Evolutionary conservation across 495 filamentous ascomycete species (phyloP), one percentile per base, ranked within the genome.

Genomic region (Aspergillus sclerotiicarbonarius): DNA sequence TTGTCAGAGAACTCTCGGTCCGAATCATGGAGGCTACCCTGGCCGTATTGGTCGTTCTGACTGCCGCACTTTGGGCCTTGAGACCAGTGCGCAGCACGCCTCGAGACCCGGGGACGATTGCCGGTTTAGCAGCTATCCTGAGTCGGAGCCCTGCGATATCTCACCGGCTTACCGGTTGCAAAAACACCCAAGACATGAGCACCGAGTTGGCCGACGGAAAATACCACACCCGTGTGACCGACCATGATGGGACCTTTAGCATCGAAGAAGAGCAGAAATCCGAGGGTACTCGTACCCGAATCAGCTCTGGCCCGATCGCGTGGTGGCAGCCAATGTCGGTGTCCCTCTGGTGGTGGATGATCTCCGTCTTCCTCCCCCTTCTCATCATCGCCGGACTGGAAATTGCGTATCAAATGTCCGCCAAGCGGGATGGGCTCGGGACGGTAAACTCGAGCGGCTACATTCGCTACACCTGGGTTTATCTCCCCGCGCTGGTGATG

Each of bases 401-500:
- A 45, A 49, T 35, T 16, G 35, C 52, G 4, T 57, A 54, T 13
- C 61, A 60, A 16, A 46, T 57, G 6, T 63, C 61, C 7, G 10
- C 15, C 3, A 15, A 25, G 7, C 25, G 29, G 2, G 35, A 45
- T 16, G 48, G 56, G 10, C 25, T 58, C n/a, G 56, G 43, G 0
- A 39, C 37, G 25, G 46, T 58, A 8, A 44, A 51, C 4, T 51
- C 48, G 7, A 29, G 32, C 32, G 53, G 50, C 0, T 63, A 54
- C 15, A 46, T 60, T 30, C 61, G 55, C 15, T 63, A 63, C 47
- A 43, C 55, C 45, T 65, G 62, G 62, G 44, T 51, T 9, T 67
- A 67, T 32, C 21, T 67, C 3, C 64, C 64, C 2, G 64, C 64
- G n/a, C 30, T 67, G 3, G 41, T 67, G 0, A 62, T 67, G 58